Evolutionary conservation across 1,139 yeast species (phyloP).

Genomic region (Saccharomyces uvarum): DNA sequence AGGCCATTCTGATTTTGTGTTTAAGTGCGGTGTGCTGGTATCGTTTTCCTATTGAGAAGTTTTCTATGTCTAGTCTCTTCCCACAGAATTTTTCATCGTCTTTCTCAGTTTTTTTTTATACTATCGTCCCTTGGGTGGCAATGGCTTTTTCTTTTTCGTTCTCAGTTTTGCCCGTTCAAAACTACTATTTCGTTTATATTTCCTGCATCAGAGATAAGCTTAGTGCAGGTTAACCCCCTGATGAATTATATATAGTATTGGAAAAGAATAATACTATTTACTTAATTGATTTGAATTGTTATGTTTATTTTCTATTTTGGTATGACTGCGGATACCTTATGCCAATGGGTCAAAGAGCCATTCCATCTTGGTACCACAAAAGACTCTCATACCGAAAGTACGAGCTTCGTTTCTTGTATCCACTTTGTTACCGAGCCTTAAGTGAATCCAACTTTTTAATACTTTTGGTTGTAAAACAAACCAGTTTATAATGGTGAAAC

Average conservation of each 20-base stretch:
- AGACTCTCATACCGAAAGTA: constrained; percentile 56
- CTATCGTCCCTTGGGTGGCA: neutral
- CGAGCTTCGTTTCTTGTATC: constrained; percentile 34
- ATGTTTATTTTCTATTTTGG: neutral
- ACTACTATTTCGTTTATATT: neutral
- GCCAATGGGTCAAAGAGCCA: constrained; percentile 46
- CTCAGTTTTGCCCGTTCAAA: neutral
- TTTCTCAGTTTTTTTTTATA: neutral
- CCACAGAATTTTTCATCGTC: neutral
- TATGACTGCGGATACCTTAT: constrained; percentile 5
- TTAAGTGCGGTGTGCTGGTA: neutral
- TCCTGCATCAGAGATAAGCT: neutral
- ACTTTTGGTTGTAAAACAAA: constrained; percentile 27
- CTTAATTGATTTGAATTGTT: no score
- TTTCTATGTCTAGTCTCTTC: neutral
- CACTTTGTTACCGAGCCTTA: constrained; percentile 33
- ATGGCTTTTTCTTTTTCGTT: neutral
- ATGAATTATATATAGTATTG: neutral
- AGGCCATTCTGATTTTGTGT: constrained; percentile 3
- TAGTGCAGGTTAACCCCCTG: neutral
- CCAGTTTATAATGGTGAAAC: constrained; percentile 37
- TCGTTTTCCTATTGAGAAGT: neutral
- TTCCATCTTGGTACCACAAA: constrained; percentile 40
- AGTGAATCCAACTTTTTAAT: constrained; percentile 19
- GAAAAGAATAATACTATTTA: no score